Base-by-base conservation (phyloP, 2,329 filamentous ascomycete species). In the Coleophoma crateriformis region DNA sequence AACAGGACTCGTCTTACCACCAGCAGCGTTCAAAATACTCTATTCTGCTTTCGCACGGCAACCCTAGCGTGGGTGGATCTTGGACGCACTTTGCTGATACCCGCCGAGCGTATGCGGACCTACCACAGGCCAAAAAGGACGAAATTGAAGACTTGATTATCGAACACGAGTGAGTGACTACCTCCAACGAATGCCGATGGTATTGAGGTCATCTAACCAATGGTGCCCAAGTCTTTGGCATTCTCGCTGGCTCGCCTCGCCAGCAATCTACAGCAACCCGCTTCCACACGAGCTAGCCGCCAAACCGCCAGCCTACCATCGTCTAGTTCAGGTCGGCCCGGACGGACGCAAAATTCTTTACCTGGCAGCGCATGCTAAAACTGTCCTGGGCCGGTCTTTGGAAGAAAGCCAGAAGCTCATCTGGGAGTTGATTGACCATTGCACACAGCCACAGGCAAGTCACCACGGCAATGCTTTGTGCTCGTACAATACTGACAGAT, bases 41-140 rank as follows among this genome's bases (percentile, higher is more conserved):
- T 4, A 41, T 41, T 20, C 38, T 41, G 3, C 38, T 41, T 13
- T 41, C 38, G 7, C 38, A 61, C 43, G 54, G 52, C 10, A 54
- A 76, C 0, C 76, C 76, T 0, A 41, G 59, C 0, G 68, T 66
- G 2, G 66, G 64, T 3, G 75, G 75, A 17, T 76, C 75, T 15
- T 68, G 72, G 46, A 79, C 76, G 3, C 71, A 74, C 27, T 79
- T 76, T 54, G 73, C 73, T 2, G 77, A 81, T 58, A 71, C 72
- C 7, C 65, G 77, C 4, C 68, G 72, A 0, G 76, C 77, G 3
- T 78, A 67, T 48, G 69, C 71, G 14, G 70, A 73, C 14, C 64
- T 79, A 1, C 66, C 68, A 0, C 51, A 59, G 0, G 62, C 63
- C 7, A 39, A 51, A n/a, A 53, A 46, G 13, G 42, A 46, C n/a